These are phyloP conservation scores for Penicillium sp. DNA, from an alignment of 2,329 filamentous ascomycete species.

Conservation along the genomic window DNA sequence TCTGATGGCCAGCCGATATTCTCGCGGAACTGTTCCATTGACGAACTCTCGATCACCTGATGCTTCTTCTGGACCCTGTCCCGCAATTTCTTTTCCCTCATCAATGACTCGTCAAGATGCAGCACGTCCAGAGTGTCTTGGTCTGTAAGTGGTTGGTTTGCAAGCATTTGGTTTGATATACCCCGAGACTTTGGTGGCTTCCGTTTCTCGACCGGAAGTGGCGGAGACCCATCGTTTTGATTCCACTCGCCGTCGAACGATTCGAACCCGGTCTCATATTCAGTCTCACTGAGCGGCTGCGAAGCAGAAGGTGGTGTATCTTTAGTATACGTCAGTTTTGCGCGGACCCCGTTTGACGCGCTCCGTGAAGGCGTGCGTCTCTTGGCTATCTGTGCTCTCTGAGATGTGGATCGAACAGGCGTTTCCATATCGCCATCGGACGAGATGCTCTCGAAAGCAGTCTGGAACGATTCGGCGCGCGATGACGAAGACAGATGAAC, in stretches of 20 bases:
- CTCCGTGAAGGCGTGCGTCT: slow-evolving; percentile 20
- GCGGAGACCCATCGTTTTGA: slow-evolving; percentile 19
- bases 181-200: slow-evolving; percentile 9
- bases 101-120: slow-evolving; percentile 25
- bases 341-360: slow-evolving; percentile 44
- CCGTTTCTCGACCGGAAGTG: slow-evolving; percentile 14
- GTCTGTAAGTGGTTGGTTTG: neutral
- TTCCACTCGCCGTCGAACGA: slow-evolving; percentile 63
- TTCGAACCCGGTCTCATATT: slow-evolving; percentile 50
- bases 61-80: slow-evolving; percentile 36
- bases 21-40: slow-evolving; percentile 52
- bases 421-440: slow-evolving; percentile 61
- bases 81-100: slow-evolving; percentile 35
- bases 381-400: slow-evolving; percentile 20
- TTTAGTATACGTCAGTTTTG: slow-evolving; percentile 25
- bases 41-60: slow-evolving; percentile 33
- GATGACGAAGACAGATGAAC: slow-evolving; percentile 60
- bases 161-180: neutral
- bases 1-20: slow-evolving; percentile 54
- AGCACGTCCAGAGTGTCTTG: slow-evolving; percentile 17
- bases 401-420: slow-evolving; percentile 25
- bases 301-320: slow-evolving; percentile 12
- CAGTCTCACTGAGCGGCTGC: slow-evolving; percentile 18
- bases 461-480: slow-evolving; percentile 71
- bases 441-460: slow-evolving; percentile 66